Evolutionary conservation across 768 basidiomycete genomes (phyloP).

Genomic region (Hygrophoropsis aurantiaca): DNA sequence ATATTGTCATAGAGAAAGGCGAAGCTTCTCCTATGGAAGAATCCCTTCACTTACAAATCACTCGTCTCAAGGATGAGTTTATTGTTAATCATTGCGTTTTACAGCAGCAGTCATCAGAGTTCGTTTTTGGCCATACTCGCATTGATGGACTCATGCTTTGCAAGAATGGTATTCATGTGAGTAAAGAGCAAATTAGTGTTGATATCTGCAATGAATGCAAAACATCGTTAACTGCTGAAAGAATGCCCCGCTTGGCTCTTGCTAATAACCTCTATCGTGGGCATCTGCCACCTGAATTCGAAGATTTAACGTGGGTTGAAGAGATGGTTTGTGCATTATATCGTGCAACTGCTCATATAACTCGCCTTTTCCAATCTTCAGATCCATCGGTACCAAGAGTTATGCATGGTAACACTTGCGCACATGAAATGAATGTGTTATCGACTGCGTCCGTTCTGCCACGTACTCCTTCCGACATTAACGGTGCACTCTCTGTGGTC

Average conservation of each 20-base stretch:
- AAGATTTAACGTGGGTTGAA: conserved; percentile 25
- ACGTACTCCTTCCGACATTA: conserved; percentile 23
- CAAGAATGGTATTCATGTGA: background rate
- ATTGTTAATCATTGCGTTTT: background rate
- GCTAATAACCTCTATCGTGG: conserved; percentile 1
- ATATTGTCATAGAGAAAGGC: no score
- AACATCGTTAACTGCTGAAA: no score
- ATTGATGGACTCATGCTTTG: background rate
- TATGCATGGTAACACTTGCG: conserved; percentile 35
- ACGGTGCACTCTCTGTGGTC: conserved; percentile 22
- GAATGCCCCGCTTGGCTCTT: background rate
- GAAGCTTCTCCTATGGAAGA: no score
- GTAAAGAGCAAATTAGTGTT: no score
- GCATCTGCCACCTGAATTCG: background rate
- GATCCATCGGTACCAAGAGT: conserved; percentile 20
- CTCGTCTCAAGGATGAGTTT: background rate
- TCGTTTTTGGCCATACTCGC: background rate
- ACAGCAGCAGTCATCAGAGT: background rate
- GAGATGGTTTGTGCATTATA: conserved; percentile 30
- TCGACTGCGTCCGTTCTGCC: conserved; percentile 29
- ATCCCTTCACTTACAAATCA: background rate
- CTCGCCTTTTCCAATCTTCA: conserved; percentile 21
- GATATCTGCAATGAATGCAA: no score
- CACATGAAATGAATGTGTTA: conserved; percentile 32
- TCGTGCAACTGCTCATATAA: conserved; percentile 25